These are phyloP conservation scores for Tephrocybe sp. DNA, from an alignment of 768 basidiomycete species.

Conservation along the genomic window DNA sequence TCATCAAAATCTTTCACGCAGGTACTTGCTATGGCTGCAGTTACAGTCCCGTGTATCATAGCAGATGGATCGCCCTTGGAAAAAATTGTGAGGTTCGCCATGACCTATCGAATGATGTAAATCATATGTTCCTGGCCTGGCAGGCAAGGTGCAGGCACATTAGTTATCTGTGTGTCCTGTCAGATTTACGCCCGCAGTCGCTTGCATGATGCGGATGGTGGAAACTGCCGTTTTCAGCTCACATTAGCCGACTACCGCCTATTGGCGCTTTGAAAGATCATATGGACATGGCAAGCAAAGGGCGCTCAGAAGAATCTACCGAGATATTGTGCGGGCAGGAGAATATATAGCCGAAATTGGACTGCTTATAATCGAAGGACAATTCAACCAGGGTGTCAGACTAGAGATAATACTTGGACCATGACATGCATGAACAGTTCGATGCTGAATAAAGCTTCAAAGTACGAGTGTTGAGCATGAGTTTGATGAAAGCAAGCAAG, in stretches of 20 bases:
- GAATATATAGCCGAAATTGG: background rate
- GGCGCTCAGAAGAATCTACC: background rate
- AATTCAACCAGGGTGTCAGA: constrained; percentile 10
- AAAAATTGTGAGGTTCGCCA: too few species aligned
- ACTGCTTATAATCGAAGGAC: background rate
- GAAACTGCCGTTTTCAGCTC: background rate
- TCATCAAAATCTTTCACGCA: too few species aligned
- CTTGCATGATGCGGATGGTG: background rate
- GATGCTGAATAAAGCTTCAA: background rate
- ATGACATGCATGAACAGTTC: too few species aligned
- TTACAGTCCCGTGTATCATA: too few species aligned
- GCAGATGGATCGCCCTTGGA: too few species aligned
- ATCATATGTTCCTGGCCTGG: background rate
- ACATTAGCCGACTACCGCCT: background rate
- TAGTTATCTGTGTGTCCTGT: background rate
- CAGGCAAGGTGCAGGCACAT: constrained; percentile 1
- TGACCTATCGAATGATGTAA: constrained; percentile 7
- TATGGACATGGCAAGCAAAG: background rate
- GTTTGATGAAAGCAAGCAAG: too few species aligned
- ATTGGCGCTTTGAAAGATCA: constrained; percentile 1
- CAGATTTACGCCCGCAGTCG: constrained; percentile 4
- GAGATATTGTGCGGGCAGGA: background rate
- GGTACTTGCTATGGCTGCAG: too few species aligned
- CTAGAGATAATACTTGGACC: too few species aligned
- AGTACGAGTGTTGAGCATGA: too few species aligned